Percentiles rank a stretch among this genome's conserved stretches.
Conservation (phyloP, 495 filamentous ascomycete species). For the Talaromyces adpressus region DNA sequence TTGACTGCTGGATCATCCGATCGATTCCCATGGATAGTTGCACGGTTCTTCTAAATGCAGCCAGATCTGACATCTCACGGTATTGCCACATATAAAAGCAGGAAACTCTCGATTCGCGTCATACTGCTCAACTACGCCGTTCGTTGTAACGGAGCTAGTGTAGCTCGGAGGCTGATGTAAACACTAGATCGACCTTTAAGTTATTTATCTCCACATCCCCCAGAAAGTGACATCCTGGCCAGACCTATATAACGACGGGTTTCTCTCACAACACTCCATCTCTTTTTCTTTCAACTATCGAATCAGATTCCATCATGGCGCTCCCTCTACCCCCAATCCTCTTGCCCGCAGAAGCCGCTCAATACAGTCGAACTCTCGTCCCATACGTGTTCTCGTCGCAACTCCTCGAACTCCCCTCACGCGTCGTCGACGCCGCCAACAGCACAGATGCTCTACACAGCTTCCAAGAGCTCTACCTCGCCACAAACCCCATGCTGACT, state of each 20-base stretch:
- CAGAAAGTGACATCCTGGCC: background rate
- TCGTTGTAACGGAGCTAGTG: background rate
- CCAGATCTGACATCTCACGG: background rate
- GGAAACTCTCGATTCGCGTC: background rate
- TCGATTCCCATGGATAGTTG: background rate
- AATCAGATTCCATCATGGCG: conserved; percentile 37
- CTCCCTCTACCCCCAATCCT: conserved; percentile 58
- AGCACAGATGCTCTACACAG: conserved; percentile 41
- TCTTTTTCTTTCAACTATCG: too few relatives aligned
- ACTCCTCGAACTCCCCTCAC: conserved; percentile 61
- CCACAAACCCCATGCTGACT: conserved; percentile 80
- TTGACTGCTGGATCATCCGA: background rate
- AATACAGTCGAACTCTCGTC: conserved; percentile 61
- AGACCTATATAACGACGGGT: background rate
- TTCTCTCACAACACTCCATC: background rate
- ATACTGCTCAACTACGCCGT: background rate
- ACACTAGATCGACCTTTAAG: background rate
- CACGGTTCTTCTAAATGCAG: background rate
- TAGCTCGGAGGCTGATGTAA: background rate
- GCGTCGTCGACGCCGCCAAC: conserved; percentile 43
- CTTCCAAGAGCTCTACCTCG: conserved; percentile 64
- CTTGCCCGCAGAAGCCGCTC: conserved; percentile 61
- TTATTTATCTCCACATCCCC: background rate
- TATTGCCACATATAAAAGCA: background rate
- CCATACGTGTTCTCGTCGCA: conserved; percentile 64